Conservation (phyloP, 2,329 filamentous ascomycete species). For the Exophiala lecanii-corni region DNA sequence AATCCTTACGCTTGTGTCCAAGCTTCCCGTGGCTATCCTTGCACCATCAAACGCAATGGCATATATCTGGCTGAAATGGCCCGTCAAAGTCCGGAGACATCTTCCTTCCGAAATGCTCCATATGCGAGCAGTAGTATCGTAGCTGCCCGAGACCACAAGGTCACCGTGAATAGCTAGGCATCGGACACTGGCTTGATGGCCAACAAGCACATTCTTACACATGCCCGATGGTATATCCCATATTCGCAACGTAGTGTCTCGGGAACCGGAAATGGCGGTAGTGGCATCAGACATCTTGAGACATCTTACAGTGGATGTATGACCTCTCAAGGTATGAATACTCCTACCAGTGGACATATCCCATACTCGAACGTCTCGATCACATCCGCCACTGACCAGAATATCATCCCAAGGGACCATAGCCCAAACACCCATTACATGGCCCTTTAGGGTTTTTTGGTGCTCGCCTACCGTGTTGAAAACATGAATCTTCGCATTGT, state of each 20-base stretch:
- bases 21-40: constrained; percentile 86
- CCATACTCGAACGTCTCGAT: constrained; percentile 95
- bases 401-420: constrained; percentile 98
- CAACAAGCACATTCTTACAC: constrained; percentile 86
- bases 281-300: constrained; percentile 94
- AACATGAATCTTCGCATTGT: constrained; percentile 98
- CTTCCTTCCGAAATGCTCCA: constrained; percentile 97
- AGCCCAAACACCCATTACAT: constrained; percentile 99
- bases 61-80: constrained; percentile 98
- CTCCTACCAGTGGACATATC: constrained; percentile 82
- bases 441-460: constrained; percentile 83
- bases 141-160: constrained; percentile 94
- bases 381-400: constrained; percentile 91
- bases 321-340: constrained; percentile 79
- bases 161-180: constrained; percentile 96
- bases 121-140: constrained; percentile 93
- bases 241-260: constrained; percentile 88
- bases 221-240: constrained; percentile 89
- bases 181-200: constrained; percentile 90
- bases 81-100: constrained; percentile 82
- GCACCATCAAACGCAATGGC: constrained; percentile 95
- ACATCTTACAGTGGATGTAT: constrained; percentile 94
- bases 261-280: constrained; percentile 91
- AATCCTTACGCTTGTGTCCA: constrained; percentile 94
- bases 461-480: constrained; percentile 89